Conservation (phyloP, 306 rosid species). For the Vigna hirtella region DNA sequence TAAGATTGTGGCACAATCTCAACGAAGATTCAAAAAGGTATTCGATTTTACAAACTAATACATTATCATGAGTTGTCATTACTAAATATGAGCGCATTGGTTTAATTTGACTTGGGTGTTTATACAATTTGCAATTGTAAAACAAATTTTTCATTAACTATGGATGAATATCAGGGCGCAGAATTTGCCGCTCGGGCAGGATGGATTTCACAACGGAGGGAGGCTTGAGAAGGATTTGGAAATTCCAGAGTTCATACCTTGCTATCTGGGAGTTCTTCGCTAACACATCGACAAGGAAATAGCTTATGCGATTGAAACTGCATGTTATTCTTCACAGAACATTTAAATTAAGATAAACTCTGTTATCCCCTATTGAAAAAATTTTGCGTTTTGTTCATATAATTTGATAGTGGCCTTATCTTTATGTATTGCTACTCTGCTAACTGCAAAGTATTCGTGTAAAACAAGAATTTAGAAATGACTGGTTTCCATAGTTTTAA, state of each 20-base stretch:
- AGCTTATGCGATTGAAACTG: constrained; percentile 11
- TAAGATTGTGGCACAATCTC: constrained; percentile 28
- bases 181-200: constrained; percentile 36
- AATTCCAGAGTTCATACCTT: constrained; percentile 6
- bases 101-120: neutral
- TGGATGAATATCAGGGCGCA: constrained; percentile 48
- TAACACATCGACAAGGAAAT: constrained; percentile 17
- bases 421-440: constrained; percentile 6
- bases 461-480: neutral
- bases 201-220: constrained; percentile 10
- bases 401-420: constrained; percentile 21
- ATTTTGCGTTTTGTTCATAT: constrained; percentile 30
- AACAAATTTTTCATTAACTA: neutral
- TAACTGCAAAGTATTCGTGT: constrained; percentile 10
- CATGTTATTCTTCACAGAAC: neutral
- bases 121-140: constrained; percentile 12
- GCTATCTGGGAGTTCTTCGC: constrained; percentile 16
- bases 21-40: constrained; percentile 43
- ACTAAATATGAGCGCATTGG: neutral
- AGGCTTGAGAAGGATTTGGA: constrained; percentile 20
- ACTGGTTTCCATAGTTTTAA: neutral
- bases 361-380: neutral
- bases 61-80: neutral
- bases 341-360: constrained; percentile 8
- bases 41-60: neutral